Evolutionary conservation across 176 grass and related monocot genomes (phyloP).

Genomic region (Eleusine indica): DNA sequence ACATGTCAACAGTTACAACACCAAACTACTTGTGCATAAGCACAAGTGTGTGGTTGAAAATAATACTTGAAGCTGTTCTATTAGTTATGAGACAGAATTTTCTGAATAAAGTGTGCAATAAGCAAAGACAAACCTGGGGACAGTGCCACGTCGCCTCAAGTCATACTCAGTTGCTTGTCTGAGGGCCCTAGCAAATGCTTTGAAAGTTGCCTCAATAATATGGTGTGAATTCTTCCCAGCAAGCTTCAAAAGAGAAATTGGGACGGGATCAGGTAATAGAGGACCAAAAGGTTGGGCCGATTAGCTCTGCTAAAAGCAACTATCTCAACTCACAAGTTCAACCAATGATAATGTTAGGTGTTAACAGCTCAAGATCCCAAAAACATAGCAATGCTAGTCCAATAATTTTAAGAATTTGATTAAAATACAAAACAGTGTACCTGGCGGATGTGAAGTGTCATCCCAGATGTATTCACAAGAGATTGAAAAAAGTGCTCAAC

Average conservation of each 20-base stretch:
- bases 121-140: slow-evolving; percentile 69
- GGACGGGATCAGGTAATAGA: background rate
- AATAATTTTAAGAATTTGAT: slow-evolving; percentile 11
- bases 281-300: background rate
- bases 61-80: background rate
- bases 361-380: background rate
- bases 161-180: slow-evolving; percentile 91
- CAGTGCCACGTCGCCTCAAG: slow-evolving; percentile 63
- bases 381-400: background rate
- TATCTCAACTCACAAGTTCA: background rate
- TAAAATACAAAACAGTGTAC: slow-evolving; percentile 38
- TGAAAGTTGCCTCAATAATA: slow-evolving; percentile 89
- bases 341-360: background rate
- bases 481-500: slow-evolving; percentile 98
- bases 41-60: background rate
- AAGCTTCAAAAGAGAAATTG: slow-evolving; percentile 55
- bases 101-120: slow-evolving; percentile 21
- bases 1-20: background rate
- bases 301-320: background rate
- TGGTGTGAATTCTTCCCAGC: slow-evolving; percentile 90
- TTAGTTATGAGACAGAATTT: background rate
- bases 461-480: slow-evolving; percentile 90
- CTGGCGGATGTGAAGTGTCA: slow-evolving; percentile 97
- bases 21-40: background rate
- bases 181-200: slow-evolving; percentile 97